Conservation (phyloP, 2,329 filamentous ascomycete species). For the Penicillium olsonii region DNA sequence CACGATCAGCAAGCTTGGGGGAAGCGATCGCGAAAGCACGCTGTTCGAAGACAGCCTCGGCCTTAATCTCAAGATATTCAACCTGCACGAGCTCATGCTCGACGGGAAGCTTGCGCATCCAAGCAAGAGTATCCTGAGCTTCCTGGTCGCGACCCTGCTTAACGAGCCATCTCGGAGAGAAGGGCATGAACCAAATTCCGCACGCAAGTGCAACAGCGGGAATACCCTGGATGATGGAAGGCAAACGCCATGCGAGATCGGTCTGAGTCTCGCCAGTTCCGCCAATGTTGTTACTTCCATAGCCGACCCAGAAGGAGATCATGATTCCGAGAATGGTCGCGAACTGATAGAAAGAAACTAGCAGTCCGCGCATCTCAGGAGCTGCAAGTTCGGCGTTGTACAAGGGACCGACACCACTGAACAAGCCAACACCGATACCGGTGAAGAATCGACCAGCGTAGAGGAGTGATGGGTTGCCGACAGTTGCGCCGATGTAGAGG, state of each 20-base stretch:
- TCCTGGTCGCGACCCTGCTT: conserved; percentile 51
- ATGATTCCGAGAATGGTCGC: conserved; percentile 39
- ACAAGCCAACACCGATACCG: conserved; percentile 34
- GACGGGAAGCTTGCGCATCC: conserved; percentile 35
- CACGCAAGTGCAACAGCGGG: conserved; percentile 37
- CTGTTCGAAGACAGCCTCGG: conserved; percentile 48
- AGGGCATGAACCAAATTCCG: conserved; percentile 52
- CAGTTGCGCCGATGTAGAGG: conserved; percentile 29
- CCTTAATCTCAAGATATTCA: conserved; percentile 53
- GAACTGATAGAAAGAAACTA: conserved; percentile 38
- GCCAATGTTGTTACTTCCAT: conserved; percentile 45
- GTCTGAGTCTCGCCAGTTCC: conserved; percentile 29
- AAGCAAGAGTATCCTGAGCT: conserved; percentile 26
- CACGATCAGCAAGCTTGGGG: conserved; percentile 38
- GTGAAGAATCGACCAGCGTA: conserved; percentile 35
- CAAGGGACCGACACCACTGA: conserved; percentile 45
- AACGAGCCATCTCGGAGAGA: conserved; percentile 57
- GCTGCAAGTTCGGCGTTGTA: conserved; percentile 54
- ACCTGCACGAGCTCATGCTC: conserved; percentile 40
- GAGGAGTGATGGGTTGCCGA: conserved; percentile 24
- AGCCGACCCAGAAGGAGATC: conserved; percentile 40
- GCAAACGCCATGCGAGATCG: conserved; percentile 49
- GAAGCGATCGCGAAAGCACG: conserved; percentile 48
- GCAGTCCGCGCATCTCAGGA: conserved; percentile 34
- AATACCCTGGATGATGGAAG: conserved; percentile 49